These are phyloP conservation scores for Theobroma grandiflorum DNA, from an alignment of 441 rosid genomes.

Conservation along the genomic window DNA sequence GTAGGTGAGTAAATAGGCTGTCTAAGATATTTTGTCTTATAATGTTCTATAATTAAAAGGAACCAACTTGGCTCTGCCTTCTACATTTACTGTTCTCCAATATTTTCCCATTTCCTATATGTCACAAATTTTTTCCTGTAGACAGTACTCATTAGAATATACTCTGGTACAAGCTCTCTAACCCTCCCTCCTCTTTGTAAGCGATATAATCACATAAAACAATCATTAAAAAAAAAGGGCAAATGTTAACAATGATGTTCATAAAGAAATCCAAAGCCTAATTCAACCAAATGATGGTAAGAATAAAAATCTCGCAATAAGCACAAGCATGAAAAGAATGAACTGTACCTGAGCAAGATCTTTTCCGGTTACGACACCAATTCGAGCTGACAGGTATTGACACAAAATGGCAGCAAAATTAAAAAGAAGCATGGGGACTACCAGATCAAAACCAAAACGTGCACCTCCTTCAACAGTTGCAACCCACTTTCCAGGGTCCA, in stretches of 20 bases:
- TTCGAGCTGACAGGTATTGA: slow-evolving; percentile 85
- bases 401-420: slow-evolving; percentile 86
- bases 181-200: neutral
- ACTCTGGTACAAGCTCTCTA: neutral
- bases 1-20: neutral
- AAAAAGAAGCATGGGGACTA: slow-evolving; percentile 72
- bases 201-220: neutral
- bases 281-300: neutral
- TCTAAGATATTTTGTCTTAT: neutral
- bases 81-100: slow-evolving; percentile 1
- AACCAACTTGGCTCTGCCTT: neutral
- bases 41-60: neutral
- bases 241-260: too few relatives aligned
- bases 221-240: neutral
- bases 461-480: slow-evolving; percentile 92
- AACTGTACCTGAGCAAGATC: slow-evolving; percentile 86
- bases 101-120: neutral
- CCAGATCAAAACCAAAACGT: slow-evolving; percentile 81
- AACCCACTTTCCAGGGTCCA: slow-evolving; percentile 99
- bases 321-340: slow-evolving; percentile 10
- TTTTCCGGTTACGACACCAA: slow-evolving; percentile 81
- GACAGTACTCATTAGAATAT: neutral
- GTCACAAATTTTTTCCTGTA: neutral
- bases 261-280: too few relatives aligned
- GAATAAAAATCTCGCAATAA: neutral